Conservation (phyloP, 148 eudicot genomes). For the Fagopyrum tataricum region DNA sequence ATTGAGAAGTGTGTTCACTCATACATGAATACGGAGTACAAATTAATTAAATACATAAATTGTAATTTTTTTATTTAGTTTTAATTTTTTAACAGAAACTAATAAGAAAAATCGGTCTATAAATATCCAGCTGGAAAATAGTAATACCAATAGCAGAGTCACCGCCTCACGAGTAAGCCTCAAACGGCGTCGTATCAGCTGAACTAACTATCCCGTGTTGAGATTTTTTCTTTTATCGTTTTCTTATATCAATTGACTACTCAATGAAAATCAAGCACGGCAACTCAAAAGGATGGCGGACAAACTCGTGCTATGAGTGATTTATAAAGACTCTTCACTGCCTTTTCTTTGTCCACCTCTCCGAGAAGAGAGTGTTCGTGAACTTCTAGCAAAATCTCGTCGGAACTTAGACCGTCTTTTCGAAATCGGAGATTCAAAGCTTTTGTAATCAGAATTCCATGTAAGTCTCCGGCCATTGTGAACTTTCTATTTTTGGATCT, state of each 20-base stretch:
- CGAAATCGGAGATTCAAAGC: background rate
- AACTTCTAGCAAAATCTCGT: background rate
- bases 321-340: background rate
- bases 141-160: background rate
- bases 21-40: too few species aligned
- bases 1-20: too few species aligned
- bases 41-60: too few species aligned
- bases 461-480: background rate
- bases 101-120: too few species aligned
- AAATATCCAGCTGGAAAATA: background rate
- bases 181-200: background rate
- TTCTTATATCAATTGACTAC: background rate
- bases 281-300: slow-evolving; percentile 1
- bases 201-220: background rate
- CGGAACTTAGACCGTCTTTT: background rate
- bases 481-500: slow-evolving; percentile 4
- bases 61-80: too few species aligned
- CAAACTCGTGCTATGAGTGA: background rate
- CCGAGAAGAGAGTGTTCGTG: background rate
- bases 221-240: background rate
- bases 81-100: too few species aligned
- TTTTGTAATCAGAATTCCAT: background rate
- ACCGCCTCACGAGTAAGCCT: background rate
- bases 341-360: background rate
- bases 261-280: slow-evolving; percentile 1